Conservation (phyloP, 2,329 filamentous ascomycete species). For the Cladophialophora exuberans region DNA sequence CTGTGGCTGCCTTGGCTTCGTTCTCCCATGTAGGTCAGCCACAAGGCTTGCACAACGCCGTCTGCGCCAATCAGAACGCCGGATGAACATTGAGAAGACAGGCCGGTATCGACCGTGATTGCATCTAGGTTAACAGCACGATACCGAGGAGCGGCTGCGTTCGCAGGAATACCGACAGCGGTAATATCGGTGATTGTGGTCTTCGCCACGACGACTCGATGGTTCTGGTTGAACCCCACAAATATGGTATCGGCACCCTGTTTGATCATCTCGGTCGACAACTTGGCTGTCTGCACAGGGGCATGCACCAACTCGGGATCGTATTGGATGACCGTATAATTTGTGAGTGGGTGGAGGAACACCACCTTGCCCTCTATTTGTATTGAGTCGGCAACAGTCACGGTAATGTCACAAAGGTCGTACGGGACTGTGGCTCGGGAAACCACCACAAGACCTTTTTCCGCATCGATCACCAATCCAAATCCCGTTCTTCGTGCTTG, state of each 20-base stretch:
- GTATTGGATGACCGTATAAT: slow-evolving; percentile 94
- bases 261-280: slow-evolving; percentile 80
- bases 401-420: slow-evolving; percentile 91
- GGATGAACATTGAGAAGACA: slow-evolving; percentile 89
- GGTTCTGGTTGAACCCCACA: slow-evolving; percentile 96
- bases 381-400: slow-evolving; percentile 96
- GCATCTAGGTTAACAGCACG: slow-evolving; percentile 94
- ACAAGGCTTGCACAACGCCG: slow-evolving; percentile 90
- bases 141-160: slow-evolving; percentile 87
- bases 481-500: slow-evolving; percentile 93
- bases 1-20: slow-evolving; percentile 76
- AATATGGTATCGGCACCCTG: slow-evolving; percentile 96
- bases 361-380: slow-evolving; percentile 92
- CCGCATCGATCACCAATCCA: slow-evolving; percentile 94
- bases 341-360: slow-evolving; percentile 94
- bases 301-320: slow-evolving; percentile 92
- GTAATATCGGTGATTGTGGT: slow-evolving; percentile 97
- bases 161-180: slow-evolving; percentile 93
- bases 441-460: slow-evolving; percentile 91
- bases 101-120: slow-evolving; percentile 91
- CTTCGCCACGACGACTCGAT: slow-evolving; percentile 88
- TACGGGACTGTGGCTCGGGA: slow-evolving; percentile 94
- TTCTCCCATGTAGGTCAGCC: slow-evolving; percentile 96
- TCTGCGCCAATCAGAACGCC: slow-evolving; percentile 89
- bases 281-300: slow-evolving; percentile 83